Percentiles rank a stretch among this genome's conserved stretches.
phyloP scores from a whole-genome alignment of 371 early-diverging fungal species.

The Capillidium rhysosporum region DNA sequence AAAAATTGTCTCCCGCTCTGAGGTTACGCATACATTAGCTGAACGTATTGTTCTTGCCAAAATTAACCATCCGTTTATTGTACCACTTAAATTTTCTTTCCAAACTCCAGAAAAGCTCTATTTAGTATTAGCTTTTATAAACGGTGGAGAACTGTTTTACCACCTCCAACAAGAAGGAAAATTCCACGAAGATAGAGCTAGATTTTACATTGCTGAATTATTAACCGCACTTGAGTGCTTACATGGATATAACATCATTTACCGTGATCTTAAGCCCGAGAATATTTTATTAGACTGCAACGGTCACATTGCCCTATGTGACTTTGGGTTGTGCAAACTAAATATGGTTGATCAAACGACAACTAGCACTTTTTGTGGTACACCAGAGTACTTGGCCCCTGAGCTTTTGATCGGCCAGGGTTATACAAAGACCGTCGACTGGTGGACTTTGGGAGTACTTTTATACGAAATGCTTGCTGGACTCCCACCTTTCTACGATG shows the following conservation, averaged over 20 bases:
- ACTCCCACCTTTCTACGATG: constrained; percentile 36
- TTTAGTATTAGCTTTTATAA: constrained; percentile 49
- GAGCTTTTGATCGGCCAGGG: constrained; percentile 39
- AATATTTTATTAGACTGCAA: constrained; percentile 28
- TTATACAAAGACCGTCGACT: constrained; percentile 45
- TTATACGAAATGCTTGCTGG: constrained; percentile 52
- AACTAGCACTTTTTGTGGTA: constrained; percentile 54
- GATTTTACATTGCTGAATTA: constrained; percentile 43
- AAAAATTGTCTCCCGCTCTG: constrained; percentile 35
- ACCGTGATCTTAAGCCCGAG: constrained; percentile 39
- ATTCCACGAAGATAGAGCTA: constrained; percentile 28
- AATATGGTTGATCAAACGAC: constrained; percentile 14
- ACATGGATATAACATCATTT: constrained; percentile 38
- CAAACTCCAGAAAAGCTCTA: constrained; percentile 39
- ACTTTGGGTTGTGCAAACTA: constrained; percentile 62
- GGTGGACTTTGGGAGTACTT: constrained; percentile 65
- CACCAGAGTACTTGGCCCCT: constrained; percentile 43
- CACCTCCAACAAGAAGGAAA: constrained; percentile 32
- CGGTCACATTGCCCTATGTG: constrained; percentile 51
- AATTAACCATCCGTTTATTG: constrained; percentile 34
- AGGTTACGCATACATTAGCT: constrained; percentile 42
- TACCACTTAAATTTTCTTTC: constrained; percentile 39
- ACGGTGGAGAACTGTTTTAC: constrained; percentile 54
- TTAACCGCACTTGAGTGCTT: constrained; percentile 39
- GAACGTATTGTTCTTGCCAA: constrained; percentile 57